phyloP scores from a whole-genome alignment of 2,329 filamentous ascomycete genomes.

The Xylariaceae sp. region DNA sequence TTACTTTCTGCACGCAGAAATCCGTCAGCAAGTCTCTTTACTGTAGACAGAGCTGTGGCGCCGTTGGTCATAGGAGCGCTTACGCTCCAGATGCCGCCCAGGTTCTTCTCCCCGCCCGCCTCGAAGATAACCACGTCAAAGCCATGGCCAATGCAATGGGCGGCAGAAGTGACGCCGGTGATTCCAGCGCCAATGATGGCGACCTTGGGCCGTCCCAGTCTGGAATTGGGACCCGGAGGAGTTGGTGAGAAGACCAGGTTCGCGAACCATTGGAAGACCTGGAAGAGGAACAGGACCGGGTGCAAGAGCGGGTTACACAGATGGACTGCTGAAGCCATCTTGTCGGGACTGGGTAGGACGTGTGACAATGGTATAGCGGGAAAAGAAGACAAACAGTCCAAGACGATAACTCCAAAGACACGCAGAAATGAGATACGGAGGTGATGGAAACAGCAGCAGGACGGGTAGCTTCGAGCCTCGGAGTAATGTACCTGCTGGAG shows the following conservation, averaged over 20 bases:
- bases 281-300: conserved; percentile 55
- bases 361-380: not conserved
- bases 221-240: conserved; percentile 52
- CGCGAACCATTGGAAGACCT: conserved; percentile 57
- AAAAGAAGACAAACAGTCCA: too few species aligned
- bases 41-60: not conserved
- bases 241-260: conserved; percentile 60
- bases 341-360: not conserved
- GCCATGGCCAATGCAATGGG: conserved; percentile 78
- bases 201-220: conserved; percentile 55
- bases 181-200: conserved; percentile 66
- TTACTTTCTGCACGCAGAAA: conserved; percentile 65
- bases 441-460: too few species aligned
- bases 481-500: too few species aligned
- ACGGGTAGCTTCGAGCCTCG: too few species aligned
- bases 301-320: conserved; percentile 38
- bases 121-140: conserved; percentile 79
- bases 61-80: conserved; percentile 19
- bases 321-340: conserved; percentile 12
- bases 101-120: conserved; percentile 52
- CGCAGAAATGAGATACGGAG: too few species aligned
- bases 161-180: conserved; percentile 68
- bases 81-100: conserved; percentile 79
- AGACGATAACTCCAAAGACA: too few species aligned
- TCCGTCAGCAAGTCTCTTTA: too few species aligned